A percentile compares a stretch with the other conserved stretches of the same genome.
Conservation (phyloP, 768 basidiomycete species). For the Kwoniella newhampshirensis region DNA sequence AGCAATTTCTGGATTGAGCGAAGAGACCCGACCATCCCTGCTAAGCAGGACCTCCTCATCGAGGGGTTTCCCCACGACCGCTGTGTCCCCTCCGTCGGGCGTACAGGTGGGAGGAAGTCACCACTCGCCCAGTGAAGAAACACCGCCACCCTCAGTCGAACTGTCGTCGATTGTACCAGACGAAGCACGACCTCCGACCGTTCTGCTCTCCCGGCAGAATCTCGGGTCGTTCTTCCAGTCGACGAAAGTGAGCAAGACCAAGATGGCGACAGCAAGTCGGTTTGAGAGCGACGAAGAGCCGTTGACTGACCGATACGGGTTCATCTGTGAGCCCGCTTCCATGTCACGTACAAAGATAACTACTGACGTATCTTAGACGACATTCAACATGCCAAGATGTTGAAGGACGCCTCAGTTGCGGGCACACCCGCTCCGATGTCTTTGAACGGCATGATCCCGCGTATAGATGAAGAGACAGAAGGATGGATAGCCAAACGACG, state of each 20-base stretch:
- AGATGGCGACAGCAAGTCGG: slow-evolving; percentile 34
- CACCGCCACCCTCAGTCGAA: slow-evolving; percentile 39
- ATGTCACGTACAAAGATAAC: too few relatives aligned
- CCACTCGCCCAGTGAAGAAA: slow-evolving; percentile 19
- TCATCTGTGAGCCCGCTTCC: slow-evolving; percentile 46
- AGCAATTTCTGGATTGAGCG: slow-evolving; percentile 12
- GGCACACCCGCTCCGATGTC: slow-evolving; percentile 41
- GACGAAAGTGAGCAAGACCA: slow-evolving; percentile 11
- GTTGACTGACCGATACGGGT: slow-evolving; percentile 51
- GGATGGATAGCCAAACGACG: slow-evolving; percentile 44
- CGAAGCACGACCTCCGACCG: slow-evolving; percentile 46
- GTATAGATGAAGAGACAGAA: slow-evolving; percentile 20
- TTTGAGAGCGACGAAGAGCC: slow-evolving; percentile 44
- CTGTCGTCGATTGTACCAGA: slow-evolving; percentile 43
- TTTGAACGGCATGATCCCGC: slow-evolving; percentile 32
- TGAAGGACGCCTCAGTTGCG: slow-evolving; percentile 44
- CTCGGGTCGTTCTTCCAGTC: slow-evolving; percentile 40
- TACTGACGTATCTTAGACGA: slow-evolving; percentile 43
- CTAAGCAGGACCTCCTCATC: slow-evolving; percentile 29
- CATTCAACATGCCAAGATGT: slow-evolving; percentile 46
- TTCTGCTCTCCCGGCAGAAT: slow-evolving; percentile 45
- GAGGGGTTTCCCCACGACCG: slow-evolving; percentile 35
- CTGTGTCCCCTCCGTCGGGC: slow-evolving; percentile 23
- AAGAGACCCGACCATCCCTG: slow-evolving; percentile 31
- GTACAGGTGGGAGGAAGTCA: slow-evolving; percentile 14